Evolutionary conservation across 2,329 filamentous ascomycete genomes (phyloP).

Genomic region (Salinomyces thailandicus): DNA sequence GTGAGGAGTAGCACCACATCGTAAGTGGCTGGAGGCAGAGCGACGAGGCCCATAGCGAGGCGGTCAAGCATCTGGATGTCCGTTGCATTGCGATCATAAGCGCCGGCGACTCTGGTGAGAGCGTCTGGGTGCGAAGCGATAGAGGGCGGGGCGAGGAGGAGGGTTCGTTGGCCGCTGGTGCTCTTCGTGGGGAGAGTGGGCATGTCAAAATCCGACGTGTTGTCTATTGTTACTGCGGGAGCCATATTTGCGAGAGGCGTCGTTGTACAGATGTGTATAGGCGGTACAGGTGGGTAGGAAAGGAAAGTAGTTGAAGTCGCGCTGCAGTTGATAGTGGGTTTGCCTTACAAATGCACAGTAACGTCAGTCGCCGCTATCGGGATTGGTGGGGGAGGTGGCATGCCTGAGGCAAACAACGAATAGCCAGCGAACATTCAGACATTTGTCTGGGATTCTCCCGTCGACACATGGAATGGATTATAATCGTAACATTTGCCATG

Average conservation of each 20-base stretch:
- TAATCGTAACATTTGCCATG: no score
- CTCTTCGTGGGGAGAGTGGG: conserved; percentile 15
- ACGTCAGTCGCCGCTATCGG: background rate
- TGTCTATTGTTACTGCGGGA: conserved; percentile 30
- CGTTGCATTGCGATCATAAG: conserved; percentile 63
- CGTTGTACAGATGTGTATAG: no score
- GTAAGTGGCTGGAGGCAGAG: conserved; percentile 67
- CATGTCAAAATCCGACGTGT: conserved; percentile 22
- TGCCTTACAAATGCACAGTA: background rate
- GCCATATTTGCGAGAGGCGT: conserved; percentile 23
- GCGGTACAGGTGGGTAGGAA: background rate
- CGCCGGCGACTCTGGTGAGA: conserved; percentile 58
- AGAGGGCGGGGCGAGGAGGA: conserved; percentile 83
- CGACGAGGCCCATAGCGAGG: conserved; percentile 67
- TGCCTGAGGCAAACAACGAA: no score
- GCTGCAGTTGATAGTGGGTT: background rate
- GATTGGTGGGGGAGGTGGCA: background rate
- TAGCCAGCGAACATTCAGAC: no score
- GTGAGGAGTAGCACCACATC: conserved; percentile 75
- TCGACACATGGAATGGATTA: no score
- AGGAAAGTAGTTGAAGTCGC: background rate
- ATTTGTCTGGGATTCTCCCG: no score
- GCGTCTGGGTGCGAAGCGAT: conserved; percentile 75
- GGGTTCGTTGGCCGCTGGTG: conserved; percentile 46
- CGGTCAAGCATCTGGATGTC: conserved; percentile 98